Percentiles rank a stretch among this genome's conserved stretches.
Evolutionary conservation across 805 yeast genomes (phyloP).

Genomic region (Jamesozyma spencerorum): DNA sequence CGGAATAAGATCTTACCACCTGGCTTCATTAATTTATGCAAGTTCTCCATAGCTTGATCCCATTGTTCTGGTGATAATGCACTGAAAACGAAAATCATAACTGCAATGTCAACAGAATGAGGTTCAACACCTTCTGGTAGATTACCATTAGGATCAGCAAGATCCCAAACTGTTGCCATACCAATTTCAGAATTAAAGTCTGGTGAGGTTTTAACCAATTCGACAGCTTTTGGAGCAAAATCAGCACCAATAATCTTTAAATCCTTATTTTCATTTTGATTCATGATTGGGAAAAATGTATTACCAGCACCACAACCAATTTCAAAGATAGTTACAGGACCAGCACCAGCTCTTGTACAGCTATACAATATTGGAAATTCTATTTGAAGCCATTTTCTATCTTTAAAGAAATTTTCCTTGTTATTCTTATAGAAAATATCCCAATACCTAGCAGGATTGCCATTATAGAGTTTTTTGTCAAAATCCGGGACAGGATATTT

Average conservation of each 20-base stretch:
- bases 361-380: slow-evolving; percentile 84
- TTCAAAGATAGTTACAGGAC: slow-evolving; percentile 71
- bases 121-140: slow-evolving; percentile 82
- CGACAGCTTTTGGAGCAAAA: slow-evolving; percentile 82
- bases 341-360: slow-evolving; percentile 62
- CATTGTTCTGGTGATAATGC: slow-evolving; percentile 91
- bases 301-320: slow-evolving; percentile 99
- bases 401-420: slow-evolving; percentile 89
- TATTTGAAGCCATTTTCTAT: slow-evolving; percentile 89
- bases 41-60: slow-evolving; percentile 66
- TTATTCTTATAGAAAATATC: slow-evolving; percentile 87
- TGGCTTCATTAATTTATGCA: slow-evolving; percentile 70
- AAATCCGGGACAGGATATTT: slow-evolving; percentile 81
- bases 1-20: slow-evolving; percentile 86
- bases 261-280: slow-evolving; percentile 72
- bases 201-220: slow-evolving; percentile 60
- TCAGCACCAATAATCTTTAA: slow-evolving; percentile 77
- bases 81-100: slow-evolving; percentile 91
- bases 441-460: slow-evolving; percentile 91
- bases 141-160: slow-evolving; percentile 61
- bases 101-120: slow-evolving; percentile 78
- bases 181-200: slow-evolving; percentile 53
- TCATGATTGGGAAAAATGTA: slow-evolving; percentile 83
- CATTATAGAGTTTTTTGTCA: slow-evolving; percentile 68
- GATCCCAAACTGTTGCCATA: slow-evolving; percentile 89